Conservation (phyloP, 2,329 filamentous ascomycete species). For the Alternaria angustiovoidea region DNA sequence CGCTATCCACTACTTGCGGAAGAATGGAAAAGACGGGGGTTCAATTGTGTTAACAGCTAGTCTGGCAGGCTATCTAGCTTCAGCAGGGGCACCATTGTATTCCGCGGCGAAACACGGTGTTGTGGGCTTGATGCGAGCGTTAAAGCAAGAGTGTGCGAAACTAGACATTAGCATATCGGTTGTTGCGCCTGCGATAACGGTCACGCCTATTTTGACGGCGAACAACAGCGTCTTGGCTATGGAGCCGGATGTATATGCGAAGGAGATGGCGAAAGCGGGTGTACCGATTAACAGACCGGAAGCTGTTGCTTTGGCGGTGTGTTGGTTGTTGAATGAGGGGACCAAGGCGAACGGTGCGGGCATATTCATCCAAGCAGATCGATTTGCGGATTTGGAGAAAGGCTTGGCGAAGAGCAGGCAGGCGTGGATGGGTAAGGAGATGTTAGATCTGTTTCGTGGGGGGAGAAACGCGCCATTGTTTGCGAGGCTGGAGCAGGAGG, state of each 20-base stretch:
- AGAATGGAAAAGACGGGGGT: slow-evolving; percentile 51
- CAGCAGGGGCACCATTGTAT: slow-evolving; percentile 58
- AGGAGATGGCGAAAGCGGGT: slow-evolving; percentile 54
- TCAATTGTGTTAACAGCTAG: slow-evolving; percentile 59
- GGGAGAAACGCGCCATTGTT: slow-evolving; percentile 51
- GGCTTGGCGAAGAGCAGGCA: slow-evolving; percentile 57
- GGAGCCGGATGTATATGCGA: slow-evolving; percentile 52
- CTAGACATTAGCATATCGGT: slow-evolving; percentile 57
- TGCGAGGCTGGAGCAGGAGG: slow-evolving; percentile 33
- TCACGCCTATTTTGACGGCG: slow-evolving; percentile 55
- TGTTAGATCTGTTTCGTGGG: slow-evolving; percentile 59
- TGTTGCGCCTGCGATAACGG: slow-evolving; percentile 59
- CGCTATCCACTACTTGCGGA: slow-evolving; percentile 57
- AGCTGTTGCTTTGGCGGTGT: slow-evolving; percentile 55
- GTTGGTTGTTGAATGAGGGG: slow-evolving; percentile 56
- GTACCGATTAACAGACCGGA: slow-evolving; percentile 59
- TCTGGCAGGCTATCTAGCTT: slow-evolving; percentile 59
- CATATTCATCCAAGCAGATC: slow-evolving; percentile 56
- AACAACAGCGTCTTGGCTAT: slow-evolving; percentile 39
- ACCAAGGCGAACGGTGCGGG: slow-evolving; percentile 57
- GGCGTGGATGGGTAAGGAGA: slow-evolving; percentile 61
- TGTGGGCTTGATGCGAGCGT: slow-evolving; percentile 59
- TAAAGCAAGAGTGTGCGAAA: slow-evolving; percentile 59
- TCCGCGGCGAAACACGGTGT: slow-evolving; percentile 61
- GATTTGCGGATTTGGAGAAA: slow-evolving; percentile 55